Percentiles rank a stretch among this genome's conserved stretches.
These are phyloP conservation scores for Pythium aristosporum DNA, from an alignment of 352 stramenopile genomes.

Conservation along the genomic window DNA sequence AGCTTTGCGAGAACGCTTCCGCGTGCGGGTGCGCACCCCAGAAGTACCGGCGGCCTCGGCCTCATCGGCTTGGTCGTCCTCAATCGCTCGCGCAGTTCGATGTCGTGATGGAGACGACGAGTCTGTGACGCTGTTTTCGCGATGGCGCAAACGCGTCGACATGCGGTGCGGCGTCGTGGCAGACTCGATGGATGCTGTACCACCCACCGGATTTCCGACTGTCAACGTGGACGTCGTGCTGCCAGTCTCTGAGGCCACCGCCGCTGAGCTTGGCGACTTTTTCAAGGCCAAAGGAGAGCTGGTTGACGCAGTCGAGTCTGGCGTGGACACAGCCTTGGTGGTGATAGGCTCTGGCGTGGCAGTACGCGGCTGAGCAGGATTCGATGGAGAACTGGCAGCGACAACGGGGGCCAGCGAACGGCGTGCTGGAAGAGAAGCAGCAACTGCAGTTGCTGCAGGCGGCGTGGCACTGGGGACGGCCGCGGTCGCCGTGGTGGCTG, in stretches of 20 bases:
- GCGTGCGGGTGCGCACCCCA: slow-evolving; percentile 13
- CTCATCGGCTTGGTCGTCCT: slow-evolving; percentile 16
- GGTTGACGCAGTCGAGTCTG: background rate
- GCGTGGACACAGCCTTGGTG: background rate
- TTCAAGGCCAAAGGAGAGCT: background rate
- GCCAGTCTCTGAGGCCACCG: background rate
- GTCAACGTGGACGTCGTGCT: slow-evolving; percentile 6
- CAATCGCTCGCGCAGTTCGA: slow-evolving; percentile 5
- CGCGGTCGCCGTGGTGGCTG: slow-evolving; percentile 9
- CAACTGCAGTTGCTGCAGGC: background rate
- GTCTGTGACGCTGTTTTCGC: slow-evolving; percentile 45
- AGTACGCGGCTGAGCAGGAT: background rate
- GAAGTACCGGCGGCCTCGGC: background rate
- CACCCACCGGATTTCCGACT: background rate
- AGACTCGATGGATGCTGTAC: background rate
- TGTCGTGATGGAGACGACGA: slow-evolving; percentile 27
- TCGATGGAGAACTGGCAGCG: background rate
- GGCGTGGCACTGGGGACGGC: background rate
- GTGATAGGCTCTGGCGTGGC: background rate
- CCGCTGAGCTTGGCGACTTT: background rate
- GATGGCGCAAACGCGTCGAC: slow-evolving; percentile 52
- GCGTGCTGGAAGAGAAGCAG: background rate
- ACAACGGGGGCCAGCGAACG: slow-evolving; percentile 1
- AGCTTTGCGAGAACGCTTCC: slow-evolving; percentile 35
- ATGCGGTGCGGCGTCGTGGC: slow-evolving; percentile 45